A percentile compares a stretch with the other conserved stretches of the same genome.
Conservation (phyloP, 192 early-diverging fungal genomes). For the Allomyces macrogynus region DNA sequence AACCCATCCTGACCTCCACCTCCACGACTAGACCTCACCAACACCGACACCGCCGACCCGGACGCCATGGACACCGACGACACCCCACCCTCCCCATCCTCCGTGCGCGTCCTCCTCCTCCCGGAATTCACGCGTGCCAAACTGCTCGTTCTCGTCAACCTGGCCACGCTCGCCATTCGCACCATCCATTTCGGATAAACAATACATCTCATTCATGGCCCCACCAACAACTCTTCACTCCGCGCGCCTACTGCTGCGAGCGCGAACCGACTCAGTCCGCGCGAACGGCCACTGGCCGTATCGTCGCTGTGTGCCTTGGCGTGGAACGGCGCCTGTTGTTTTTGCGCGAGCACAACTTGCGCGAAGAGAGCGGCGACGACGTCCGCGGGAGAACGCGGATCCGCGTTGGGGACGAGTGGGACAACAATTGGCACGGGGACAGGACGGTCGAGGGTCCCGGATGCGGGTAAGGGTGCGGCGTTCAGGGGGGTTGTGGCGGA, state of each 20-base stretch:
- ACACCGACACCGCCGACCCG: neutral
- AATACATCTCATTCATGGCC: too few relatives aligned
- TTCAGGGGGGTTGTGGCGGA: too few relatives aligned
- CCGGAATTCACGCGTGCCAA: slow-evolving; percentile 51
- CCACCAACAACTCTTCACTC: too few relatives aligned
- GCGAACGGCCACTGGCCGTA: too few relatives aligned
- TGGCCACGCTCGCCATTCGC: slow-evolving; percentile 34
- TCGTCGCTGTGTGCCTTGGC: too few relatives aligned
- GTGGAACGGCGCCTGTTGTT: too few relatives aligned
- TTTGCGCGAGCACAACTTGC: neutral
- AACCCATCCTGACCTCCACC: neutral
- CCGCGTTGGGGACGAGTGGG: neutral
- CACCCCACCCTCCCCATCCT: neutral
- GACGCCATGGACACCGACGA: slow-evolving; percentile 1
- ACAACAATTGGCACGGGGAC: neutral
- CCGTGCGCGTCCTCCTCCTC: slow-evolving; percentile 39
- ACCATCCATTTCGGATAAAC: neutral
- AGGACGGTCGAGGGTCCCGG: too few relatives aligned
- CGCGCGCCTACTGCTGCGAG: too few relatives aligned
- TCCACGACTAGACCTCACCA: neutral
- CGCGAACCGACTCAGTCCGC: too few relatives aligned
- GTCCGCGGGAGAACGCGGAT: neutral
- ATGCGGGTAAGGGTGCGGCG: too few relatives aligned
- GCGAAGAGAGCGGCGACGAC: neutral
- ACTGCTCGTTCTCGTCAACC: slow-evolving; percentile 57